A percentile compares a stretch with the other conserved stretches of the same genome.
Evolutionary conservation across 2,329 filamentous ascomycete genomes (phyloP).

Genomic region (Calonectria henricotiae): DNA sequence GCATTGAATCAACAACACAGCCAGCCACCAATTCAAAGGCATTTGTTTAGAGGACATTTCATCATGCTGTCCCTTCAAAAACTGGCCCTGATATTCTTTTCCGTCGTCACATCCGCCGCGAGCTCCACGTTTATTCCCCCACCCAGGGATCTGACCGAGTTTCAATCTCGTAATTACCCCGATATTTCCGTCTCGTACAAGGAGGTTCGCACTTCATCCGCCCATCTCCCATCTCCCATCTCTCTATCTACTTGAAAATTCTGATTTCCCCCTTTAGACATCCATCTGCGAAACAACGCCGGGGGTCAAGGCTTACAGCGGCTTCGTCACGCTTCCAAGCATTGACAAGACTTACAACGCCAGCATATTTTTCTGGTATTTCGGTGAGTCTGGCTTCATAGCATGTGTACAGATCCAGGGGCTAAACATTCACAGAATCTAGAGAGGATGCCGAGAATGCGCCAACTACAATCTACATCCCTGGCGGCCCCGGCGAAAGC

Average conservation of each 20-base stretch:
- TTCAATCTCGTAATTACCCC: slow-evolving; percentile 31
- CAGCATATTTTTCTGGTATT: slow-evolving; percentile 65
- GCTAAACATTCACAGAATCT: slow-evolving; percentile 47
- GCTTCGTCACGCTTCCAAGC: slow-evolving; percentile 48
- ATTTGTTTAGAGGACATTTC: background rate
- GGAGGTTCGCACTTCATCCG: slow-evolving; percentile 32
- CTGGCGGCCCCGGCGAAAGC: slow-evolving; percentile 75
- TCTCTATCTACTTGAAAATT: too few relatives aligned
- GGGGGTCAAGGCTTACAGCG: slow-evolving; percentile 46
- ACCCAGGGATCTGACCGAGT: background rate
- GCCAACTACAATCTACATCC: slow-evolving; percentile 70
- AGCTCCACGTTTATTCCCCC: slow-evolving; percentile 19
- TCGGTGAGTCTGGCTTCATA: slow-evolving; percentile 46
- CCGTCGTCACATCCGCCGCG: background rate
- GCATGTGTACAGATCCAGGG: background rate
- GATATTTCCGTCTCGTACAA: slow-evolving; percentile 50
- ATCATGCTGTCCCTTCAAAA: background rate
- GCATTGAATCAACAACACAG: background rate
- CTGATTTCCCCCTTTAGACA: slow-evolving; percentile 35
- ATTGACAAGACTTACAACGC: slow-evolving; percentile 37
- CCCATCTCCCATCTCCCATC: too few relatives aligned
- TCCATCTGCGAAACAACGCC: slow-evolving; percentile 49
- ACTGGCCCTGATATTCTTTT: background rate
- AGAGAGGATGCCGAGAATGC: slow-evolving; percentile 52
- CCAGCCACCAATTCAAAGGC: background rate